Percentiles rank a stretch among this genome's conserved stretches.
These are phyloP conservation scores for Acanthamoeba lenticulata DNA, from an alignment of 208 protist species.

Conservation along the genomic window DNA sequence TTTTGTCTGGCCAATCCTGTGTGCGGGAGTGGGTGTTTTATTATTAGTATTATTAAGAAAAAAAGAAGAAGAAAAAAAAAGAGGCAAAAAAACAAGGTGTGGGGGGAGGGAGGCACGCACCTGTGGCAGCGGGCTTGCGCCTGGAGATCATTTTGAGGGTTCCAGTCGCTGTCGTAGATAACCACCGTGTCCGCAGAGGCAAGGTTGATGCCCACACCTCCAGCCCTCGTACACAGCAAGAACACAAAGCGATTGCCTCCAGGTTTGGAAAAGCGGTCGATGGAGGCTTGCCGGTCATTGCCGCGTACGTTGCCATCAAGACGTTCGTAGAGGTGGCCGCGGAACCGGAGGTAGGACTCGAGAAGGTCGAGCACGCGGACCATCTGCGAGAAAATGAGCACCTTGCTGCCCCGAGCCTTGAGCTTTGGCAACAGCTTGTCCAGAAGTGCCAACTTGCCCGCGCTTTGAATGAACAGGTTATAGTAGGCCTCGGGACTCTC, in stretches of 20 bases:
- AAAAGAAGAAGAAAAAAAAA: too few relatives aligned
- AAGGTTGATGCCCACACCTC: conserved; percentile 91
- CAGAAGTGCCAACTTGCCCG: conserved; percentile 93
- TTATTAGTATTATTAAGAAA: conserved; percentile 6
- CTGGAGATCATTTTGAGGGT: conserved; percentile 86
- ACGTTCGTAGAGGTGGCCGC: conserved; percentile 84
- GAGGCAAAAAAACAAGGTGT: too few relatives aligned
- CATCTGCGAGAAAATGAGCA: conserved; percentile 89
- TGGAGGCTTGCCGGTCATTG: conserved; percentile 83
- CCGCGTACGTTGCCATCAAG: conserved; percentile 86
- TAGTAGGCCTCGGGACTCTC: conserved; percentile 92
- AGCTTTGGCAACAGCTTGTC: conserved; percentile 92
- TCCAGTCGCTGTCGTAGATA: conserved; percentile 89
- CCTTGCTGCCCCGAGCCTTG: conserved; percentile 84
- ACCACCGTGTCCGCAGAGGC: conserved; percentile 89
- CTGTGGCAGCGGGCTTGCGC: conserved; percentile 94
- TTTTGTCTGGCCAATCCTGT: conserved; percentile 87
- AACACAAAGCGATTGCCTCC: conserved; percentile 83
- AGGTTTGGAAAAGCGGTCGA: conserved; percentile 86
- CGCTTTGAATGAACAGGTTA: conserved; percentile 84
- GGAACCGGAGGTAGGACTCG: conserved; percentile 83
- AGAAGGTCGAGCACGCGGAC: conserved; percentile 85
- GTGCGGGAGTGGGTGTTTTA: conserved; percentile 80
- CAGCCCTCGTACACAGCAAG: conserved; percentile 87
- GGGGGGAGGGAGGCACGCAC: conserved; percentile 91